phyloP scores from a whole-genome alignment of 805 yeast genomes.

The Pichia rugopelliculosa region DNA sequence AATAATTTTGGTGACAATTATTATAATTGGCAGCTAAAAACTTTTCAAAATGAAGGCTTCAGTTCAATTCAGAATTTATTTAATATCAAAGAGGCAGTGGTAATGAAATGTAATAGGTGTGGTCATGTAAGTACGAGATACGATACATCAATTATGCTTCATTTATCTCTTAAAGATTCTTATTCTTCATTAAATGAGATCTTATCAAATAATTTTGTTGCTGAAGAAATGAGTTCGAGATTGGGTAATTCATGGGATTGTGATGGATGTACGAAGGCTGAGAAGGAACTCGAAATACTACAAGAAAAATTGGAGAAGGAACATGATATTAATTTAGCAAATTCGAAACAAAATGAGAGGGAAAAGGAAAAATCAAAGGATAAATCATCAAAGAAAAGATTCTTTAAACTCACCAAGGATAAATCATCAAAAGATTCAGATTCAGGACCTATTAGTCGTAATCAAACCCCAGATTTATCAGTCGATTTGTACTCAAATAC shows the following conservation, averaged over 20 bases:
- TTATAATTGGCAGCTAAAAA: slow-evolving; percentile 50
- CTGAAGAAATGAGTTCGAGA: slow-evolving; percentile 52
- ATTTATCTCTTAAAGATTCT: slow-evolving; percentile 20
- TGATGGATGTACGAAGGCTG: slow-evolving; percentile 51
- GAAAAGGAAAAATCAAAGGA: slow-evolving; percentile 10
- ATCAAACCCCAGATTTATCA: not conserved
- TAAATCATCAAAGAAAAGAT: not conserved
- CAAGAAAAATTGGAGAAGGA: slow-evolving; percentile 7
- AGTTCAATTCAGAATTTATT: slow-evolving; percentile 61
- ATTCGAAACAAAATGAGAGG: slow-evolving; percentile 22
- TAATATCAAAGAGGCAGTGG: slow-evolving; percentile 68
- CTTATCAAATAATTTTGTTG: slow-evolving; percentile 50
- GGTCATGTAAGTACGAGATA: slow-evolving; percentile 52
- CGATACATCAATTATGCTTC: slow-evolving; percentile 28
- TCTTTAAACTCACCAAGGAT: not conserved
- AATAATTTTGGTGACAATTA: slow-evolving; percentile 38
- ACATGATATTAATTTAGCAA: slow-evolving; percentile 7
- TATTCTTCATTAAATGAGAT: slow-evolving; percentile 47
- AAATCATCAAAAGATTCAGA: slow-evolving; percentile 2
- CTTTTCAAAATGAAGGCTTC: slow-evolving; percentile 48
- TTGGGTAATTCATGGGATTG: slow-evolving; percentile 81
- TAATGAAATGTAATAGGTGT: slow-evolving; percentile 57
- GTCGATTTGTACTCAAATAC: slow-evolving; percentile 8
- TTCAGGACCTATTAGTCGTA: not conserved
- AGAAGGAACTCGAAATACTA: slow-evolving; percentile 11